A percentile compares a stretch with the other conserved stretches of the same genome.
Conservation (phyloP, 2,329 filamentous ascomycete genomes). For the Coniochaeta pulveracea region DNA sequence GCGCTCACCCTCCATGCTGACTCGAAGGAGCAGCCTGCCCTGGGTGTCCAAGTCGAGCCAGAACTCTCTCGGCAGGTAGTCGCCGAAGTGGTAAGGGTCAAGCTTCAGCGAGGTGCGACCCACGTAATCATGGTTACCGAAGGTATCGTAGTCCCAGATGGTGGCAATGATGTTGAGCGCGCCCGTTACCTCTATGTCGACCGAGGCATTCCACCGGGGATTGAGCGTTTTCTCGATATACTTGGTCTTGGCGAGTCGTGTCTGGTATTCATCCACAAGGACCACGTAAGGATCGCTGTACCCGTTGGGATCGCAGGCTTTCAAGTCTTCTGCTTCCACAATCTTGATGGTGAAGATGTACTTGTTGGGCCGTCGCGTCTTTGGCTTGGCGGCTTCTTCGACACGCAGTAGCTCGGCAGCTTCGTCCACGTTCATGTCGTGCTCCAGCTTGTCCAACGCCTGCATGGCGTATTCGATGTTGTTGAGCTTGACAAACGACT, state of each 20-base stretch:
- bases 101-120: slow-evolving; percentile 94
- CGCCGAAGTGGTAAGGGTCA: slow-evolving; percentile 94
- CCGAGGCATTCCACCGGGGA: slow-evolving; percentile 92
- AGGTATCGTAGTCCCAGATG: slow-evolving; percentile 95
- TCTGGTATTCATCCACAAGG: slow-evolving; percentile 93
- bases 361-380: slow-evolving; percentile 59
- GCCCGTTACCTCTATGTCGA: slow-evolving; percentile 88
- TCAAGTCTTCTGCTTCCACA: slow-evolving; percentile 92
- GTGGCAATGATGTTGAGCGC: slow-evolving; percentile 92
- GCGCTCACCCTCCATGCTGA: slow-evolving; percentile 97
- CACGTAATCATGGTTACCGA: slow-evolving; percentile 95
- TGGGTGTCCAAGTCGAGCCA: slow-evolving; percentile 97
- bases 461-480: slow-evolving; percentile 93
- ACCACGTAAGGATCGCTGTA: slow-evolving; percentile 96
- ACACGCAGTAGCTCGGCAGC: slow-evolving; percentile 74
- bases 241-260: slow-evolving; percentile 86
- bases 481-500: slow-evolving; percentile 97
- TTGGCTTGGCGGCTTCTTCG: slow-evolving; percentile 55
- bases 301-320: slow-evolving; percentile 93
- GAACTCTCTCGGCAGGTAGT: slow-evolving; percentile 91
- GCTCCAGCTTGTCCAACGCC: slow-evolving; percentile 83
- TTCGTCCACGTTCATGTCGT: slow-evolving; percentile 79
- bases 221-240: slow-evolving; percentile 86
- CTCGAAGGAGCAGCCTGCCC: slow-evolving; percentile 74
- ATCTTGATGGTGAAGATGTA: slow-evolving; percentile 99